Evolutionary conservation across 2,329 filamentous ascomycete genomes (phyloP).

Genomic region (Pseudogymnoascus sp.): DNA sequence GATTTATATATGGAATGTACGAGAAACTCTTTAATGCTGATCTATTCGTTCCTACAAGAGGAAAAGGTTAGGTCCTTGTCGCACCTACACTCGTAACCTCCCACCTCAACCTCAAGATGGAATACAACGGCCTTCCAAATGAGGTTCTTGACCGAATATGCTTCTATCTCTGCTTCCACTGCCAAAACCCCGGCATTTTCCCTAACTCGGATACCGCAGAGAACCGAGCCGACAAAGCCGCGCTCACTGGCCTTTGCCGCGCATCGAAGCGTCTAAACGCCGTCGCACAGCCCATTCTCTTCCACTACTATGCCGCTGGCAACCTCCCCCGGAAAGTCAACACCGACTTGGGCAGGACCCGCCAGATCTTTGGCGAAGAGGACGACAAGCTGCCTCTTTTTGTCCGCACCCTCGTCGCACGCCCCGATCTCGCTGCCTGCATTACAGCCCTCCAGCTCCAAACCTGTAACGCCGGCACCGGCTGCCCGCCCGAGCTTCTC

Average conservation of each 20-base stretch:
- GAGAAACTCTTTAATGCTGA: not conserved
- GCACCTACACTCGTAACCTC: not conserved
- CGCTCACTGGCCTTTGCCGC: not conserved
- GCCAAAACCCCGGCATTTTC: not conserved
- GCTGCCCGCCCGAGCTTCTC: not conserved
- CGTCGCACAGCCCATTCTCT: not conserved
- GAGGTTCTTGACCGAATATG: not conserved
- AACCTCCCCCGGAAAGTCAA: not conserved
- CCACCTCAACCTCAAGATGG: not conserved
- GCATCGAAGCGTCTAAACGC: not conserved
- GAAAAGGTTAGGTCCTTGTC: not conserved
- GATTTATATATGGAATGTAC: not conserved
- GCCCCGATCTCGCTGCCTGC: not conserved
- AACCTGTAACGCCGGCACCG: not conserved
- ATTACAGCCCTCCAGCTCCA: not conserved
- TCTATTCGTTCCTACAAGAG: not conserved
- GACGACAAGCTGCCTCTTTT: not conserved
- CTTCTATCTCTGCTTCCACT: not conserved
- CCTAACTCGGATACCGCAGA: not conserved
- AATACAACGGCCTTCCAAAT: not conserved
- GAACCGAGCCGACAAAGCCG: not conserved
- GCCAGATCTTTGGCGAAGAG: not conserved
- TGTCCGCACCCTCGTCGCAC: not conserved
- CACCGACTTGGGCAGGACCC: not conserved
- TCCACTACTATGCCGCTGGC: not conserved